Evolutionary conservation across 441 rosid genomes (phyloP).

Genomic region (Gossypium davidsonii): DNA sequence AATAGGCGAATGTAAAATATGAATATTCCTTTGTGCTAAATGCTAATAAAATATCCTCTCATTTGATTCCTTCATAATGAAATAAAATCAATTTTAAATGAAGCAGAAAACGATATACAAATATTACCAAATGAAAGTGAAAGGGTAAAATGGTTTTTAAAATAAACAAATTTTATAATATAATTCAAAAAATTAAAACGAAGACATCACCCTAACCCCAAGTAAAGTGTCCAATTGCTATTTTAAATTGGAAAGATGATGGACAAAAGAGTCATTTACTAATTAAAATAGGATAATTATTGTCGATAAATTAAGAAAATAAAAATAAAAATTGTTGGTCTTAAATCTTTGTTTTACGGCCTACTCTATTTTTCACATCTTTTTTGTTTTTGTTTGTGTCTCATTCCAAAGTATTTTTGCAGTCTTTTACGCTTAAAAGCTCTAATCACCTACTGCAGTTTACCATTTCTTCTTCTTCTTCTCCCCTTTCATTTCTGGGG

Average conservation of each 20-base stretch:
- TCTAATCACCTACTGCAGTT: slow-evolving; percentile 25
- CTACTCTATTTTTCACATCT: neutral
- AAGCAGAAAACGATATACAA: neutral
- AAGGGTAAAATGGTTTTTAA: neutral
- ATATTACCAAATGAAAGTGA: neutral
- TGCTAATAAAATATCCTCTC: neutral
- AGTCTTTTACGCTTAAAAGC: neutral
- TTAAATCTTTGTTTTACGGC: neutral
- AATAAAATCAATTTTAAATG: neutral
- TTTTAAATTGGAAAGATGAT: neutral
- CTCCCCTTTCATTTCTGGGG: neutral
- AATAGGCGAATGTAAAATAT: neutral
- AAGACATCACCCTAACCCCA: no score
- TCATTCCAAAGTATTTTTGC: neutral
- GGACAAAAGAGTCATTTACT: neutral
- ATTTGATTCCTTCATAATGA: neutral
- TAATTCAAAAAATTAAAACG: neutral
- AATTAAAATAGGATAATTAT: neutral
- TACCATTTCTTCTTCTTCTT: neutral
- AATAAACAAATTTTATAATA: neutral
- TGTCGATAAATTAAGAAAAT: neutral
- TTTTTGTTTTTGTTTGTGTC: neutral
- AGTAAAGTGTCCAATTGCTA: no score
- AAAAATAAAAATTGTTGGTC: neutral
- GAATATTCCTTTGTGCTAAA: slow-evolving; percentile 4